Conservation (phyloP, 2,329 filamentous ascomycete genomes). For the Penicillium vulpinum region DNA sequence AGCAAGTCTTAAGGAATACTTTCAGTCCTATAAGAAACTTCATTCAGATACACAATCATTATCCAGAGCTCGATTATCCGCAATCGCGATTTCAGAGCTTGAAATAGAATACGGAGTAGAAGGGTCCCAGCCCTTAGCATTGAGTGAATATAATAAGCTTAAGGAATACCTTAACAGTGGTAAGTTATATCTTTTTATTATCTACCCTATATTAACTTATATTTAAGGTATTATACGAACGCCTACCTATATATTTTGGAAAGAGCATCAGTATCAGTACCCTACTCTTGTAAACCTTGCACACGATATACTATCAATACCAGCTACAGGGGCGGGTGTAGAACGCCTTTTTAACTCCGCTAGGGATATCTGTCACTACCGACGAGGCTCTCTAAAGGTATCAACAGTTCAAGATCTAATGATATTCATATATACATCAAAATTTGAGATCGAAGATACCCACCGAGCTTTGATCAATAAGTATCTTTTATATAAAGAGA, state of each 20-base stretch:
- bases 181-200: background rate
- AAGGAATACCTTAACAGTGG: background rate
- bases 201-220: background rate
- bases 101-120: background rate
- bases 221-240: background rate
- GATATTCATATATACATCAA: background rate
- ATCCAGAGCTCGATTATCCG: background rate
- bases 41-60: background rate
- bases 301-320: too few relatives aligned
- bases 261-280: background rate
- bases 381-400: background rate
- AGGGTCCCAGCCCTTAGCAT: background rate
- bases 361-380: background rate
- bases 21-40: background rate
- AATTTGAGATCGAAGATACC: background rate
- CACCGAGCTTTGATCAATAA: background rate
- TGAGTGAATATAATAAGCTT: background rate
- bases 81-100: background rate
- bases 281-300: background rate
- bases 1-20: background rate
- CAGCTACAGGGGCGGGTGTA: background rate
- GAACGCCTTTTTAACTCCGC: background rate
- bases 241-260: background rate
- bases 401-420: background rate
- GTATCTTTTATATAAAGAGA: background rate